Percentiles rank a stretch among this genome's conserved stretches.
Conservation (phyloP, 2,329 filamentous ascomycete species). For the Beauveria asiatica region DNA sequence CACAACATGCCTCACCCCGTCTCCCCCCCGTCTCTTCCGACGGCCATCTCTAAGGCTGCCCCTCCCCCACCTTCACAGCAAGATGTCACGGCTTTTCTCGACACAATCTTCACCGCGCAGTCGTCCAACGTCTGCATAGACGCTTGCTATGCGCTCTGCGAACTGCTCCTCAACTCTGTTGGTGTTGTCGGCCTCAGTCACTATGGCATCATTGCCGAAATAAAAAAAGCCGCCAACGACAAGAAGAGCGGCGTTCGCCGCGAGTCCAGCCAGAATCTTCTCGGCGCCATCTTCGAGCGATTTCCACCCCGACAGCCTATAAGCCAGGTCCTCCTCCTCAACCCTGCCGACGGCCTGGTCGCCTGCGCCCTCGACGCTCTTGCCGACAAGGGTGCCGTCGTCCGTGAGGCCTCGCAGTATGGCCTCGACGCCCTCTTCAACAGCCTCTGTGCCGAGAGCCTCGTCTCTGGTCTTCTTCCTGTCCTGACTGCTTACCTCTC, state of each 20-base stretch:
- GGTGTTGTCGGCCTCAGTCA: slow-evolving; percentile 43
- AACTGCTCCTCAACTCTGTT: slow-evolving; percentile 45
- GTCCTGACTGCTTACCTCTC: slow-evolving; percentile 65
- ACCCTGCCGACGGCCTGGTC: slow-evolving; percentile 71
- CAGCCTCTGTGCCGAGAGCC: slow-evolving; percentile 69
- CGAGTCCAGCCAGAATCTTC: slow-evolving; percentile 89
- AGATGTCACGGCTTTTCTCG: slow-evolving; percentile 56
- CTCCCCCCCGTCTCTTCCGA: slow-evolving; percentile 32
- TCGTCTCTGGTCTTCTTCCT: slow-evolving; percentile 76
- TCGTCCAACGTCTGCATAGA: slow-evolving; percentile 62
- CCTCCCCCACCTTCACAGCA: slow-evolving; percentile 53
- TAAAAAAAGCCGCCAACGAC: slow-evolving; percentile 70
- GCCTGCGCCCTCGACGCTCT: slow-evolving; percentile 71
- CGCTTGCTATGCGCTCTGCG: slow-evolving; percentile 52
- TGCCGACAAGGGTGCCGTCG: slow-evolving; percentile 80
- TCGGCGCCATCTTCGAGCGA: slow-evolving; percentile 88
- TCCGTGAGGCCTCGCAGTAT: slow-evolving; percentile 88
- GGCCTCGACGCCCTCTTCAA: slow-evolving; percentile 83
- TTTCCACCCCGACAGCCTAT: slow-evolving; percentile 70
- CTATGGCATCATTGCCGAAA: slow-evolving; percentile 46
- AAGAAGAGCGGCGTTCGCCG: slow-evolving; percentile 85
- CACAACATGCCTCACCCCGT: slow-evolving; percentile 39
- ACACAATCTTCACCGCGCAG: slow-evolving; percentile 60
- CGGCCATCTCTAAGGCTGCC: slow-evolving; percentile 39
- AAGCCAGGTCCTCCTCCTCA: slow-evolving; percentile 71